These are phyloP conservation scores for Capillidium rhysosporum DNA, from an alignment of 371 early-diverging fungal species.

Conservation along the genomic window DNA sequence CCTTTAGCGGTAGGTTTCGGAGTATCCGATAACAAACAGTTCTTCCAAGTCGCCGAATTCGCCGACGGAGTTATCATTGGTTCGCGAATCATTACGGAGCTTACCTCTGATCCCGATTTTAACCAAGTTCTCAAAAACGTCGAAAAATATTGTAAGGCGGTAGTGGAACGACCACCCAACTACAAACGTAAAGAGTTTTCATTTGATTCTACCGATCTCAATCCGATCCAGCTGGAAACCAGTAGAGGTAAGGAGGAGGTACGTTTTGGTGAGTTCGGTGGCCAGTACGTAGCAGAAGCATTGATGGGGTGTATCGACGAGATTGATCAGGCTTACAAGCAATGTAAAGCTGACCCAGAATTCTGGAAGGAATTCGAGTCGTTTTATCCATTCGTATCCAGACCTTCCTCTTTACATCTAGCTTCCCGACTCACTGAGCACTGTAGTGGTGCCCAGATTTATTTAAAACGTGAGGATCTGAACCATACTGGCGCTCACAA, in stretches of 20 bases:
- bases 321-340: constrained; percentile 59
- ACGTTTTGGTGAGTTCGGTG: constrained; percentile 90
- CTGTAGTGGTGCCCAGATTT: constrained; percentile 74
- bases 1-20: constrained; percentile 96
- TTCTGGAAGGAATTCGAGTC: constrained; percentile 82
- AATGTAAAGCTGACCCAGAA: constrained; percentile 56
- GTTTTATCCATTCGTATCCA: constrained; percentile 77
- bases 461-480: constrained; percentile 95
- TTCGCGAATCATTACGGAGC: constrained; percentile 44
- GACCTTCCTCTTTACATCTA: constrained; percentile 70
- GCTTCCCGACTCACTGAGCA: constrained; percentile 68
- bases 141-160: no score
- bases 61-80: constrained; percentile 93
- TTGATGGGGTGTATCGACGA: constrained; percentile 80
- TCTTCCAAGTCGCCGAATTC: constrained; percentile 57
- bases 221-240: no score
- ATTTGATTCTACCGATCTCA: no score
- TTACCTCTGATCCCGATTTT: not conserved
- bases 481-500: constrained; percentile 98
- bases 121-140: no score
- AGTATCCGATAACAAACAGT: constrained; percentile 75
- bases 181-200: no score
- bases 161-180: no score
- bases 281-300: constrained; percentile 90
- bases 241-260: constrained; percentile 9